Evolutionary conservation across 257 asterid genomes (phyloP).

Genomic region (Primulina eburnea): DNA sequence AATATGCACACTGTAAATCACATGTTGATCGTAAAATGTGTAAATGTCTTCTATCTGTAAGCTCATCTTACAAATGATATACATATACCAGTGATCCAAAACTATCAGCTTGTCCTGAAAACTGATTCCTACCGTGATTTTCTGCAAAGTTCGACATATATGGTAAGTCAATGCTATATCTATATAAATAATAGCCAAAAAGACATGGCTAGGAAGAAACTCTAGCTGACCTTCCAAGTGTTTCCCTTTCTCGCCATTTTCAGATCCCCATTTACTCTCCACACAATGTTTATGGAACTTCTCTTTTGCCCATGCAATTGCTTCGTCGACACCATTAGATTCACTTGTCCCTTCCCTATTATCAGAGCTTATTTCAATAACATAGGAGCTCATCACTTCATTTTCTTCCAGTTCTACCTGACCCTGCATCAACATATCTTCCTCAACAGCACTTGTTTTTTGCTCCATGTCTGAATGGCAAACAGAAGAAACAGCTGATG

Average conservation of each 20-base stretch:
- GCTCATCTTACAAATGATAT: slow-evolving; percentile 6
- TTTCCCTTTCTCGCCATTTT: slow-evolving; percentile 36
- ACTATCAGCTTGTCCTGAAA: slow-evolving; percentile 34
- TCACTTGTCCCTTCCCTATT: slow-evolving; percentile 49
- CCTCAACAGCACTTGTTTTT: slow-evolving; percentile 23
- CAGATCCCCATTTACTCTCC: slow-evolving; percentile 24
- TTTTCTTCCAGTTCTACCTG: slow-evolving; percentile 42
- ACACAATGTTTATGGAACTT: slow-evolving; percentile 46
- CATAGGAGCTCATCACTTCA: slow-evolving; percentile 68
- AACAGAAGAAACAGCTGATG: slow-evolving; percentile 56
- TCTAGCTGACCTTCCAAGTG: slow-evolving; percentile 31
- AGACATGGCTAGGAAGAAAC: slow-evolving; percentile 7
- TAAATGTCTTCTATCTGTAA: background rate
- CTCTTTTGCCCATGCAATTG: slow-evolving; percentile 85
- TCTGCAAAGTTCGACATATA: slow-evolving; percentile 30
- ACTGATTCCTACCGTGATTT: slow-evolving; percentile 28
- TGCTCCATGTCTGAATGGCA: slow-evolving; percentile 37
- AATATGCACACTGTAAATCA: background rate
- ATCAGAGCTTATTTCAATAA: slow-evolving; percentile 60
- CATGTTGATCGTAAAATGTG: background rate
- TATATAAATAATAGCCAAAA: background rate
- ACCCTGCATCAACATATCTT: slow-evolving; percentile 26
- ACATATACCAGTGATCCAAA: slow-evolving; percentile 38
- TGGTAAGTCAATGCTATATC: slow-evolving; percentile 4
- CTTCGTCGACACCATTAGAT: slow-evolving; percentile 70